phyloP scores from a whole-genome alignment of 306 rosid genomes.

The Pueraria montana region DNA sequence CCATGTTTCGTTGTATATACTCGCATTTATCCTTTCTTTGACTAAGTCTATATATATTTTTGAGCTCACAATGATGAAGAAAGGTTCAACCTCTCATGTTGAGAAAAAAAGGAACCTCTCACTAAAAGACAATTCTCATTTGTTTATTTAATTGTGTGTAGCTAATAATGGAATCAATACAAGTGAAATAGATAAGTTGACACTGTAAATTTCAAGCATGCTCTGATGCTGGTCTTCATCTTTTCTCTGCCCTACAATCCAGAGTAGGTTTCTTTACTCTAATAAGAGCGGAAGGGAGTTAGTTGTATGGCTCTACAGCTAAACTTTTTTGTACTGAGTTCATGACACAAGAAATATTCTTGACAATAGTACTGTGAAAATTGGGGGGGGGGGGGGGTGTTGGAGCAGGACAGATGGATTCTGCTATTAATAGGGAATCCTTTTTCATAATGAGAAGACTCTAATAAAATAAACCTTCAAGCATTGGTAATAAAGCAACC shows the following conservation, averaged over 20 bases:
- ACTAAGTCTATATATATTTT: neutral
- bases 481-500: neutral
- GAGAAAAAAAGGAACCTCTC: neutral
- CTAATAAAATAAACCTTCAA: constrained; percentile 23
- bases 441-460: neutral
- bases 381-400: neutral
- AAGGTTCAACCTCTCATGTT: neutral
- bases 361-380: neutral
- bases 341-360: neutral
- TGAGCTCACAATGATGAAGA: neutral
- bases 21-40: constrained; percentile 5
- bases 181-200: constrained; percentile 5
- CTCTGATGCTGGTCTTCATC: constrained; percentile 16
- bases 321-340: constrained; percentile 9
- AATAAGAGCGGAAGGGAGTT: constrained; percentile 13
- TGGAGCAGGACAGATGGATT: neutral
- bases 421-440: neutral
- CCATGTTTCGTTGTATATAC: constrained; percentile 5
- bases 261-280: constrained; percentile 2
- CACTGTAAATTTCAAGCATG: neutral
- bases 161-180: constrained; percentile 7
- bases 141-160: constrained; percentile 18
- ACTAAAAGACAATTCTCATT: neutral
- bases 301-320: neutral
- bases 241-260: neutral